Evolutionary conservation across 441 rosid genomes (phyloP).

Genomic region (Adansonia madagascariensis): DNA sequence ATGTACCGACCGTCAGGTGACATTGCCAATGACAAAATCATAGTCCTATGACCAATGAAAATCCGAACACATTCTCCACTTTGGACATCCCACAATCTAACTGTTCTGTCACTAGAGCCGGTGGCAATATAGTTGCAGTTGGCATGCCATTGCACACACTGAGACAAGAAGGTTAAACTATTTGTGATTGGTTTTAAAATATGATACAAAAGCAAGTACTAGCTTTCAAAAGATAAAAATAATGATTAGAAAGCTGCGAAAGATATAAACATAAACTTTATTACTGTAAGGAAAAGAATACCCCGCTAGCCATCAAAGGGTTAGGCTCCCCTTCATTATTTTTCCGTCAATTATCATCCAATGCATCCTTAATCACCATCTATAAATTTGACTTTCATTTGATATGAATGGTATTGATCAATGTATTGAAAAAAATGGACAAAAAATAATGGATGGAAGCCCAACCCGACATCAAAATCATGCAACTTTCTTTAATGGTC

Average conservation of each 20-base stretch:
- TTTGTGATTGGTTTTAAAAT: neutral
- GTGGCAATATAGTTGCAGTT: slow-evolving; percentile 97
- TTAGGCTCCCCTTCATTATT: neutral
- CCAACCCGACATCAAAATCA: neutral
- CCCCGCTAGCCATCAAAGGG: neutral
- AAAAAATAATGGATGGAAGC: too few species aligned
- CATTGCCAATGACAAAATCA: slow-evolving; percentile 91
- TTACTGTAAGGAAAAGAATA: neutral
- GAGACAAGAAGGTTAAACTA: slow-evolving; percentile 38
- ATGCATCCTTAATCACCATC: too few species aligned
- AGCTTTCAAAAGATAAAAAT: neutral
- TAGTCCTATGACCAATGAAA: slow-evolving; percentile 92
- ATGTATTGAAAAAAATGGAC: too few species aligned
- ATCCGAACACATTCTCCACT: slow-evolving; percentile 91
- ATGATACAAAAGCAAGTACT: neutral
- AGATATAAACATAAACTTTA: neutral
- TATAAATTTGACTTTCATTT: too few species aligned
- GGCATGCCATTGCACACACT: slow-evolving; percentile 98
- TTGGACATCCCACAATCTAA: slow-evolving; percentile 94
- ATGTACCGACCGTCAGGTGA: slow-evolving; percentile 93
- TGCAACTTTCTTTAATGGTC: neutral
- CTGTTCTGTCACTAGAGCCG: slow-evolving; percentile 94
- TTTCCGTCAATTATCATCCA: too few species aligned
- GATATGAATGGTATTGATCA: too few species aligned
- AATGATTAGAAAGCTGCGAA: neutral